Evolutionary conservation across 371 early-diverging fungal species (phyloP), one percentile per base, ranked within the genome.

Genomic region (Chytridium lagenaria): DNA sequence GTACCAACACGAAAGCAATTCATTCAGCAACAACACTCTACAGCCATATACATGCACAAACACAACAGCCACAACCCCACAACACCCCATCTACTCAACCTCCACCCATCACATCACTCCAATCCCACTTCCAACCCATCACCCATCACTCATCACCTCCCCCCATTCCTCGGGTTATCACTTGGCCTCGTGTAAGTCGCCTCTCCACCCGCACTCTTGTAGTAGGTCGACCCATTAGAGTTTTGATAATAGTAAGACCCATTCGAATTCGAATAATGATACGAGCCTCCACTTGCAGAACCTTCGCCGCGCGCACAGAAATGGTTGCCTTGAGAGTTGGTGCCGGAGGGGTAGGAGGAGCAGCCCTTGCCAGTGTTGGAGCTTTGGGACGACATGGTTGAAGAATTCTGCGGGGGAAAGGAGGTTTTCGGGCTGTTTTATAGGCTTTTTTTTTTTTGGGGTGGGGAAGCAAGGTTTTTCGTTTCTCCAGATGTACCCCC

Each of bases 241-340:
- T 57, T 57, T 57, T 22, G 30, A 26, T 57, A 57, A 23, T 57
- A 57, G 57, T 57, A 57, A 10, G 57, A 7, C 15, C 57, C 7
- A 26, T 57, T 15, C 57, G 7, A 15, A 26, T 57, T 57, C 15
- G 57, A 57, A 26, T 57, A 57, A 26, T 57, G 57, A 26, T 57
- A 57, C 5, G 57, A 57, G 23, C 30, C 30, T 5, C 30, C 26
- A 5, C 26, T 7, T 5, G 57, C 26, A 26, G 7, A 7, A 22
- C 26, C 22, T 7, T 7, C 7, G 23, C 57, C 57, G 15, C 30
- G 30, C 5, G 7, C 57, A 26, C 57, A 30, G 57, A 7, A 57
- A 26, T 57, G 57, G 23, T 57, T 57, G 57, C 57, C 57, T 26
- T 57, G 57, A 7, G 57, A 57, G 30, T 57, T 57, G 57, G 57